Evolutionary conservation across 352 stramenopile species (phyloP).

Genomic region (Globisporangium cylindrosporum): DNA sequence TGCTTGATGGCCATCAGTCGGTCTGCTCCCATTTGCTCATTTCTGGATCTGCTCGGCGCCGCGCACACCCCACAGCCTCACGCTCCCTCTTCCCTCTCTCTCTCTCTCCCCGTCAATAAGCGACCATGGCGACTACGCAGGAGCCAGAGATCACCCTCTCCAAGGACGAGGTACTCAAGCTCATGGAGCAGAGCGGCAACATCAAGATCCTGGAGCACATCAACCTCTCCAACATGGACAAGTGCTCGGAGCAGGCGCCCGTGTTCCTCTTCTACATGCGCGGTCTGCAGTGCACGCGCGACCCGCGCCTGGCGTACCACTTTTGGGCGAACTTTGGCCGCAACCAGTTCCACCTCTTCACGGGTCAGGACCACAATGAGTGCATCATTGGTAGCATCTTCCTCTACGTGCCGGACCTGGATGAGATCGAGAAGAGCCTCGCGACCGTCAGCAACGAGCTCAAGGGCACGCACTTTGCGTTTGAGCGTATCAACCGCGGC

Average conservation of each 20-base stretch:
- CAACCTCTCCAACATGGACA: slow-evolving; percentile 60
- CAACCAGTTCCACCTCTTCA: slow-evolving; percentile 77
- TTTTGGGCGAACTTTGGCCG: slow-evolving; percentile 70
- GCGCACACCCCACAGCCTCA: not conserved
- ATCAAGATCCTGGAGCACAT: slow-evolving; percentile 75
- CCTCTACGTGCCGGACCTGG: slow-evolving; percentile 57
- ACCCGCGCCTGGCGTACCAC: slow-evolving; percentile 62
- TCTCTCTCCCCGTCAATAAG: no score
- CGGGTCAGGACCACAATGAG: slow-evolving; percentile 52
- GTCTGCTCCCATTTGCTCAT: not conserved
- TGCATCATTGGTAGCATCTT: slow-evolving; percentile 56
- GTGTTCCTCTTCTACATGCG: slow-evolving; percentile 64
- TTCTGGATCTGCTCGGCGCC: not conserved
- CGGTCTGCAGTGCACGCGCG: slow-evolving; percentile 56
- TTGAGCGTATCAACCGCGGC: slow-evolving; percentile 55
- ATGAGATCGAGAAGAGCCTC: slow-evolving; percentile 55
- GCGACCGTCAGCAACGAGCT: slow-evolving; percentile 42
- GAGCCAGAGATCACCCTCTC: slow-evolving; percentile 30
- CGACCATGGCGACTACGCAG: slow-evolving; percentile 18
- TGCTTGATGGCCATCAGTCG: slow-evolving; percentile 2
- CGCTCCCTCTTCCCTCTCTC: no score
- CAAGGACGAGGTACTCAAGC: slow-evolving; percentile 48
- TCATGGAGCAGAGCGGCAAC: slow-evolving; percentile 51
- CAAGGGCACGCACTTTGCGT: slow-evolving; percentile 43
- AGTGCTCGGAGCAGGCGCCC: slow-evolving; percentile 43